Percentiles rank a stretch among this genome's conserved stretches.
Conservation (phyloP, 2,329 filamentous ascomycete genomes). For the Trichoderma koningiopsis region DNA sequence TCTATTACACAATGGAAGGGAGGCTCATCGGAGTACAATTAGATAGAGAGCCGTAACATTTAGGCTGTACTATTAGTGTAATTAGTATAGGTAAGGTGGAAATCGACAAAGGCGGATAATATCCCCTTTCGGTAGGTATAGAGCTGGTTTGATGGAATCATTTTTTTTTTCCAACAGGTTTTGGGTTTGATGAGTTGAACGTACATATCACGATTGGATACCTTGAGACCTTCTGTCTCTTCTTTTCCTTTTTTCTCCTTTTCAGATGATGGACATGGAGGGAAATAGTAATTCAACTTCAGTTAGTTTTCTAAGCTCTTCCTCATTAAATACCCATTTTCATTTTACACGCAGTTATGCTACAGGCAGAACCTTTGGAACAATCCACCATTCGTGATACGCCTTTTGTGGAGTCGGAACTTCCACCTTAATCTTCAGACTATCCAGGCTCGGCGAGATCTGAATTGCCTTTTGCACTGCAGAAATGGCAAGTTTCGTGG, state of each 20-base stretch:
- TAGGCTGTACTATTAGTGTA: constrained; percentile 17
- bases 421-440: constrained; percentile 50
- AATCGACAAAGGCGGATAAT: not conserved
- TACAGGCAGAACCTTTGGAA: constrained; percentile 50
- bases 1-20: constrained; percentile 15
- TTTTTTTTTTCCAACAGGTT: not conserved
- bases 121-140: not conserved
- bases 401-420: constrained; percentile 55
- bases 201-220: constrained; percentile 13
- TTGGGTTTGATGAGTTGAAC: not conserved
- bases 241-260: not conserved
- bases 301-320: not conserved
- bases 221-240: not conserved
- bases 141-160: not conserved
- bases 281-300: not conserved
- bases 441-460: constrained; percentile 33
- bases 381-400: constrained; percentile 68
- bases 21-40: not conserved
- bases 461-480: constrained; percentile 60
- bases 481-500: constrained; percentile 65
- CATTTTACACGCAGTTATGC: not conserved
- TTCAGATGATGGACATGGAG: not conserved
- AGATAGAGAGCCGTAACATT: not conserved
- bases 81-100: constrained; percentile 4
- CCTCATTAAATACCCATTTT: not conserved